Conservation (phyloP, 108 stramenopile genomes). For the Skeletonema tropicum region DNA sequence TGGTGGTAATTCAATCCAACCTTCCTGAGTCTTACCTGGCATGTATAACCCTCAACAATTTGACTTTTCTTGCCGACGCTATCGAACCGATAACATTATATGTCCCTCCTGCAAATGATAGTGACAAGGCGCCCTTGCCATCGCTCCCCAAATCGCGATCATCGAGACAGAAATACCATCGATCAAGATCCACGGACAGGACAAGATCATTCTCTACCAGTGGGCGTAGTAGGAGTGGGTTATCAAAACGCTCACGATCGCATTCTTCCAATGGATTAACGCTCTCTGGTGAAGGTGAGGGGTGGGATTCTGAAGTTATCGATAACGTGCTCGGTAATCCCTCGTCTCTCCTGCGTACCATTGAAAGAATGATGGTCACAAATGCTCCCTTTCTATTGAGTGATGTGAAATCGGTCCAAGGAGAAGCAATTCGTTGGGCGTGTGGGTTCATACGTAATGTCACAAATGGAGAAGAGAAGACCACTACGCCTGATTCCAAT, state of each 20-base stretch:
- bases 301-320: not conserved
- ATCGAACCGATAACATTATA: conserved; percentile 81
- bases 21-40: conserved; percentile 91
- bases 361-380: conserved; percentile 76
- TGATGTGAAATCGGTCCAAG: conserved; percentile 61
- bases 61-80: conserved; percentile 89
- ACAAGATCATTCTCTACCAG: not conserved
- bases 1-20: conserved; percentile 89
- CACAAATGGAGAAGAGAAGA: conserved; percentile 5
- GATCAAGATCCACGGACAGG: conserved; percentile 4
- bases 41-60: conserved; percentile 93
- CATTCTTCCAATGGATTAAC: not conserved
- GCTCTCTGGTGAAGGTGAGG: not conserved
- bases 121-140: conserved; percentile 37
- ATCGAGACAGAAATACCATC: not conserved
- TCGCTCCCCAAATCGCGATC: conserved; percentile 53
- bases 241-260: not conserved
- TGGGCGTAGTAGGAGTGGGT: not conserved
- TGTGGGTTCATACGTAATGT: conserved; percentile 93
- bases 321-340: conserved; percentile 63
- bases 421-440: conserved; percentile 91
- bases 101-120: conserved; percentile 69
- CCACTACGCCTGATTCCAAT: not conserved
- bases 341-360: conserved; percentile 79
- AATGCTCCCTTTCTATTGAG: conserved; percentile 67